Conservation (phyloP, 2,329 filamentous ascomycete species). For the Calycina marina region DNA sequence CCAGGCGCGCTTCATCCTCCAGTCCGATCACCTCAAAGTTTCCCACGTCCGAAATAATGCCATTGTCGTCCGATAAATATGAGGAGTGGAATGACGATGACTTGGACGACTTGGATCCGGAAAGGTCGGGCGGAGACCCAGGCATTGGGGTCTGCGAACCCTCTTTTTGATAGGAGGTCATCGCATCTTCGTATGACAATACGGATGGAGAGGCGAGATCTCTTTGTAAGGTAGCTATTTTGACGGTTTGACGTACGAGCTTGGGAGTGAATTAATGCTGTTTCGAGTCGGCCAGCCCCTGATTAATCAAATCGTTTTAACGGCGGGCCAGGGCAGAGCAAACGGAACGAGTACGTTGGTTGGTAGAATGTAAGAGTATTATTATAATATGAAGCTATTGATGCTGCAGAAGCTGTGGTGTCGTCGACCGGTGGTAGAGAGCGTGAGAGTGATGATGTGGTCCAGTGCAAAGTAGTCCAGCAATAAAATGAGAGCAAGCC, state of each 20-base stretch:
- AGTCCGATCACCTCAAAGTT: constrained; percentile 93
- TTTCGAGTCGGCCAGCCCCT: background rate
- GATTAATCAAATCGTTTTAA: background rate
- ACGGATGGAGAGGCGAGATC: constrained; percentile 9
- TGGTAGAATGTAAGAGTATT: constrained; percentile 2
- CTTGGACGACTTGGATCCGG: constrained; percentile 76
- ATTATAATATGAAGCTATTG: constrained; percentile 2
- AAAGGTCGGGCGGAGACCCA: constrained; percentile 64
- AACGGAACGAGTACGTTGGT: constrained; percentile 1
- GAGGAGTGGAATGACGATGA: constrained; percentile 78
- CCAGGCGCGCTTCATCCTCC: constrained; percentile 43
- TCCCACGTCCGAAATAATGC: constrained; percentile 54
- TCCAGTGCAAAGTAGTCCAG: too few relatives aligned
- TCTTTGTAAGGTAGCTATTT: constrained; percentile 21
- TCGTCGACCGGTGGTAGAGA: too few relatives aligned
- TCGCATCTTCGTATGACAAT: constrained; percentile 18
- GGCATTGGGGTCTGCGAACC: constrained; percentile 25
- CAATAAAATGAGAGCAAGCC: background rate
- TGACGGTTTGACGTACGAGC: constrained; percentile 12
- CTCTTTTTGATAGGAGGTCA: constrained; percentile 15
- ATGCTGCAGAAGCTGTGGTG: constrained; percentile 8
- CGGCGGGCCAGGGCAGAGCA: background rate
- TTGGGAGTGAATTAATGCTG: background rate
- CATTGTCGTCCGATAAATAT: constrained; percentile 56
- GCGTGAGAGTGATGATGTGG: too few relatives aligned